Evolutionary conservation across 805 yeast species (phyloP).

Genomic region (Saitoella complicata): DNA sequence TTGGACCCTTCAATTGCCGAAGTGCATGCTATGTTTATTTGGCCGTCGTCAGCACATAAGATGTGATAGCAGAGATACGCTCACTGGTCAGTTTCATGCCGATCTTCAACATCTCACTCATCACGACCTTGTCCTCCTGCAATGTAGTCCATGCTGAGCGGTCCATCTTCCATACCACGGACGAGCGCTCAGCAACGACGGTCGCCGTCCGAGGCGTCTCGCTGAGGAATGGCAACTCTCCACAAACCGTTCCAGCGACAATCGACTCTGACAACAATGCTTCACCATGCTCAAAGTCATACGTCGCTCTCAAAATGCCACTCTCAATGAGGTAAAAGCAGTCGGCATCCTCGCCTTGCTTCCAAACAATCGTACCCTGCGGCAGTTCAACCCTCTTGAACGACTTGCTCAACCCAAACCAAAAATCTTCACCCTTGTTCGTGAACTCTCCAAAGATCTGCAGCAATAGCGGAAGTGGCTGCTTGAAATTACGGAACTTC

Average conservation of each 20-base stretch:
- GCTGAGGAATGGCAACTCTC: conserved; percentile 34
- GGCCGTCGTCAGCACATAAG: background rate
- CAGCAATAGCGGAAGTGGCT: conserved; percentile 50
- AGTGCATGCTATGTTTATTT: too few relatives aligned
- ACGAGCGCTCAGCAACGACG: conserved; percentile 42
- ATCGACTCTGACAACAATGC: conserved; percentile 30
- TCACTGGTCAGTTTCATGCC: conserved; percentile 3
- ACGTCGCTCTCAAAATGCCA: conserved; percentile 38
- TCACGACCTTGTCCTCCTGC: background rate
- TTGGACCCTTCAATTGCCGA: too few relatives aligned
- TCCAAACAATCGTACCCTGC: conserved; percentile 30
- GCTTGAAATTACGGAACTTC: conserved; percentile 21
- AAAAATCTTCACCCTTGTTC: conserved; percentile 33
- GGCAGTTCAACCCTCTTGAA: conserved; percentile 36
- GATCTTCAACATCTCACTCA: conserved; percentile 1
- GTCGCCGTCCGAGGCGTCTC: conserved; percentile 28
- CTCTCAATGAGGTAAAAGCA: conserved; percentile 46
- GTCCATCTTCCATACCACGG: conserved; percentile 55
- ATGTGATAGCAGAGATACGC: background rate
- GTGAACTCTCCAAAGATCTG: conserved; percentile 50
- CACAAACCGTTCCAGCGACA: conserved; percentile 61
- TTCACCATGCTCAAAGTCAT: conserved; percentile 31
- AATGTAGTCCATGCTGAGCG: conserved; percentile 24
- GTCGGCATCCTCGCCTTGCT: conserved; percentile 30
- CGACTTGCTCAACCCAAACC: conserved; percentile 46